Percentiles rank a stretch among this genome's conserved stretches.
These are phyloP conservation scores for Xerocomus potaroensis DNA, from an alignment of 768 basidiomycete genomes.

Conservation along the genomic window DNA sequence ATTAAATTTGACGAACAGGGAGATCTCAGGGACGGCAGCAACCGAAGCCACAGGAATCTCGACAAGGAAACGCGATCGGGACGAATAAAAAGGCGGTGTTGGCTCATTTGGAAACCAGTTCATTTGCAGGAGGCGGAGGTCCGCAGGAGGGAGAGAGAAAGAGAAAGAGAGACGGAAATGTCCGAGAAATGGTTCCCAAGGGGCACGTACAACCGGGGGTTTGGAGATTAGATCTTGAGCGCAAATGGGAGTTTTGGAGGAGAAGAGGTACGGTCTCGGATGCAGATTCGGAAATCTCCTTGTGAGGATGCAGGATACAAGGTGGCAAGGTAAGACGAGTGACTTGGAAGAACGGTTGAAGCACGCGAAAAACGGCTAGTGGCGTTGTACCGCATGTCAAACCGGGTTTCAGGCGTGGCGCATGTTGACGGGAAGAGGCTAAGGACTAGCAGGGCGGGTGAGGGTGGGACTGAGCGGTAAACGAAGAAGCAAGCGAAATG, in stretches of 20 bases:
- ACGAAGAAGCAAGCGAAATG: too few relatives aligned
- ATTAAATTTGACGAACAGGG: neutral
- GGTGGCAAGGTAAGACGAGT: conserved; percentile 8
- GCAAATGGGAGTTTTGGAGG: neutral
- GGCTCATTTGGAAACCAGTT: conserved; percentile 16
- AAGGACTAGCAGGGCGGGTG: too few relatives aligned
- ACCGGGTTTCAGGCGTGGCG: conserved; percentile 8
- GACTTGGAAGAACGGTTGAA: conserved; percentile 12
- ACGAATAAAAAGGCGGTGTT: conserved; percentile 10
- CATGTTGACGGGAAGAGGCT: too few relatives aligned
- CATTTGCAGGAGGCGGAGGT: conserved; percentile 26
- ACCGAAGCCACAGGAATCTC: neutral
- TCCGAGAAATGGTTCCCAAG: conserved; percentile 23
- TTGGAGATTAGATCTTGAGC: conserved; percentile 26
- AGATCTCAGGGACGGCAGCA: conserved; percentile 11
- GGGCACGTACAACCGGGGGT: neutral
- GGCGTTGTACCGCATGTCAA: conserved; percentile 23
- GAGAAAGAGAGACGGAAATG: conserved; percentile 9
- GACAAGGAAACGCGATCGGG: neutral
- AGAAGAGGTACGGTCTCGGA: neutral
- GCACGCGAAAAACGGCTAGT: conserved; percentile 30
- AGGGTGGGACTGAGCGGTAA: too few relatives aligned
- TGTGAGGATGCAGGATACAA: conserved; percentile 2
- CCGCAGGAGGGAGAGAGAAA: too few relatives aligned
- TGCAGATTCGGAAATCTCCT: conserved; percentile 4